Base-by-base conservation (phyloP, 768 basidiomycete genomes). In the Psilocybe subaeruginosa region DNA sequence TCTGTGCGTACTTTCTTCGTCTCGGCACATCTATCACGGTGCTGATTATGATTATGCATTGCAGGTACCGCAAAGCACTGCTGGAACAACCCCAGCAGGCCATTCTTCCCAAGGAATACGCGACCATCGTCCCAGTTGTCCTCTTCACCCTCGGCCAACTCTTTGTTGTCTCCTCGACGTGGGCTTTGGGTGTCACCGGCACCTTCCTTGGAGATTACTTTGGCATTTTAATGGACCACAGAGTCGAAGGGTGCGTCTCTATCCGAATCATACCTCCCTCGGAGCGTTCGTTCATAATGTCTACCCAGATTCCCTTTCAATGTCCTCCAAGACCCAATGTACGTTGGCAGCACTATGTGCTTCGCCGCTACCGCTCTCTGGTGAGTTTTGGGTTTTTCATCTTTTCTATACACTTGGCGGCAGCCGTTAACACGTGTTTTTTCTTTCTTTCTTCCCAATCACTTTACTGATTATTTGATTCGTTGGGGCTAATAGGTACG, bases 251-350 rank as follows among this genome's bases (percentile, higher is more conserved):
- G 72, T 82, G 62, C 41, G 78, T 73, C 23, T 33, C 16, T 53
- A 59, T 43, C 8, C 47, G 29, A 48, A 7, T 23, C 51, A 17
- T 45, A 14, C 48, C 23, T 33, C 29, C 3, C 37, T 41, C 30
- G 1, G 9, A 29, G 0, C 2, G n/a, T 23, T 23, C 23, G 33
- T 47, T 19, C 46, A 16, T 39, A 31, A 17, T 41, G 14, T 63
- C 17, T 47, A 30, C 52, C 4, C 60, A 85, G 83, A 19, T 99
- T 99, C 80, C 97, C 97, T 0, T 99, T 98, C 82, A 97, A 97
- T 72, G 83, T 97, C 50, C 81, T 96, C 45, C 81, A 85, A 17
- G 90, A 97, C 73, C 97, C 97, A 0, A 99, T 99, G 97, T 99
- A 99, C 71, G 91, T 95, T 49, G 97, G 97, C 7, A 94, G 91